Conservation (phyloP, 331 rosid genomes). For the Phaseolus coccineus region DNA sequence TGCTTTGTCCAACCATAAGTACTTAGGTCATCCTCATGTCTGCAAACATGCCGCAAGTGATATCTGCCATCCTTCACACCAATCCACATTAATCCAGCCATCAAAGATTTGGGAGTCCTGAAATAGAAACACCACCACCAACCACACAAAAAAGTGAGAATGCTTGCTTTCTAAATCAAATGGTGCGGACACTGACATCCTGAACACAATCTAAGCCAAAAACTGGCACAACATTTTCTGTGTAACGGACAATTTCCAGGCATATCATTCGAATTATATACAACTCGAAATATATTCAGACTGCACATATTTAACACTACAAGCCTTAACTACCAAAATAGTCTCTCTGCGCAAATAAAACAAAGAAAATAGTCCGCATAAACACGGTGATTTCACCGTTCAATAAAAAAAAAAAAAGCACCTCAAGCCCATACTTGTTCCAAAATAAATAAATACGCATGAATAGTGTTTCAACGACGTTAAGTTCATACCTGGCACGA, state of each 20-base stretch:
- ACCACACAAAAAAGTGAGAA: conserved; percentile 11
- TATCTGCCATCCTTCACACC: conserved; percentile 65
- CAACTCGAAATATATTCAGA: conserved; percentile 16
- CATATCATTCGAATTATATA: conserved; percentile 28
- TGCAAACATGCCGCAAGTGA: conserved; percentile 75
- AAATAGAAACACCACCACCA: conserved; percentile 32
- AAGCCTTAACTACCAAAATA: conserved; percentile 36
- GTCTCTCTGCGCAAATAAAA: conserved; percentile 31
- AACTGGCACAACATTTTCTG: conserved; percentile 1
- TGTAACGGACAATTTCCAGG: background rate
- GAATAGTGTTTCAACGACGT: background rate
- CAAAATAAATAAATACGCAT: background rate
- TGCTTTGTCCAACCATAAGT: conserved; percentile 62
- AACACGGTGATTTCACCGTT: background rate
- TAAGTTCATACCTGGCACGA: conserved; percentile 79
- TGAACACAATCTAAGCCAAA: conserved; percentile 19
- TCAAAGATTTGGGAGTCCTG: conserved; percentile 91
- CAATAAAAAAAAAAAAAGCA: background rate
- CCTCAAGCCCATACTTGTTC: background rate
- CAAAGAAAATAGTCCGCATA: background rate
- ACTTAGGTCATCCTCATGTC: conserved; percentile 55
- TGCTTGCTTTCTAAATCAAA: conserved; percentile 20
- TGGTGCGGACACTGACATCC: background rate
- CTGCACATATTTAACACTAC: background rate
- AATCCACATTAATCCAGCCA: conserved; percentile 84